These are phyloP conservation scores for Zygosaccharomyces siamensis DNA, from an alignment of 805 yeast species.

Conservation along the genomic window DNA sequence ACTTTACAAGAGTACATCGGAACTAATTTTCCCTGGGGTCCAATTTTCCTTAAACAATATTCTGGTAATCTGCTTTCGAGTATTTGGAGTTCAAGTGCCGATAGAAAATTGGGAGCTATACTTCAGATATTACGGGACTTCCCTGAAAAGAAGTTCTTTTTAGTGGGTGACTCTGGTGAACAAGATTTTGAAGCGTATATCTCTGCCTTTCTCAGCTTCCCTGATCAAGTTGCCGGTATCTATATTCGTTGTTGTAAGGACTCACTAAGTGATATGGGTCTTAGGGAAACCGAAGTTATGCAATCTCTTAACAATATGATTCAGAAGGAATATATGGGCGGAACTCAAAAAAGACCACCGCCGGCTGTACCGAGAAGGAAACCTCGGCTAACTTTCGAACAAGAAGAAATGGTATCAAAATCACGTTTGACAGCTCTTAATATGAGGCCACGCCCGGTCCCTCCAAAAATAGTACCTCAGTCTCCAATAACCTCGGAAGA, in stretches of 20 bases:
- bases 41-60: constrained; percentile 84
- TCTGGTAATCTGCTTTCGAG: constrained; percentile 75
- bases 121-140: constrained; percentile 63
- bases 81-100: constrained; percentile 80
- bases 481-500: constrained; percentile 21
- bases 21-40: constrained; percentile 64
- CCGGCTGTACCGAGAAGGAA: constrained; percentile 27
- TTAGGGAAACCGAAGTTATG: constrained; percentile 26
- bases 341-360: constrained; percentile 15
- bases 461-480: constrained; percentile 28
- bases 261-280: constrained; percentile 57
- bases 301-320: constrained; percentile 31
- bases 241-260: constrained; percentile 73
- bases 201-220: constrained; percentile 57
- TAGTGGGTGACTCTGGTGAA: constrained; percentile 96
- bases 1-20: constrained; percentile 35
- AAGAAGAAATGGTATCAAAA: constrained; percentile 11
- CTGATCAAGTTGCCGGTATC: constrained; percentile 64
- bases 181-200: constrained; percentile 89
- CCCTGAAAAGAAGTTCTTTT: constrained; percentile 68
- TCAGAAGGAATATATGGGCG: constrained; percentile 23
- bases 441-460: constrained; percentile 14
- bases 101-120: constrained; percentile 67
- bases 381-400: constrained; percentile 19
- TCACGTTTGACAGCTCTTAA: constrained; percentile 2